Base-by-base conservation (phyloP, 352 stramenopile genomes). In the Blastocystis hominis region DNA sequence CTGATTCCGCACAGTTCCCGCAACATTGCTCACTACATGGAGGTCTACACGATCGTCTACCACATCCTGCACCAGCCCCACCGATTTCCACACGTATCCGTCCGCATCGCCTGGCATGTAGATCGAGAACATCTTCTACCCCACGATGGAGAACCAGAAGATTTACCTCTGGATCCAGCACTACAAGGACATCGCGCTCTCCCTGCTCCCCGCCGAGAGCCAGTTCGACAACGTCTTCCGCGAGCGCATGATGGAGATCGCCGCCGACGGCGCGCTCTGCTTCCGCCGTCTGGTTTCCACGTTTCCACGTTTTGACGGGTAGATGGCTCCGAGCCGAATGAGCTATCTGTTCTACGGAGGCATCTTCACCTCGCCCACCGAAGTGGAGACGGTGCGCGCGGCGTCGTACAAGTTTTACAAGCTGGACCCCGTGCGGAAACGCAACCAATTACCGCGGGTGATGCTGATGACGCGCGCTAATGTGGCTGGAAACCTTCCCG, bases 11-110 rank as follows among this genome's bases (percentile, higher is more conserved):
- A 86, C 53, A 76, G 59, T n/a, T 36, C 59, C 24, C 76, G 76
- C 44, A 86, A 86, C 44, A 86, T 86, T n/a, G 76, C 76, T 70
- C 76, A 86, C 63, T 86, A 76, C 53, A 86, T 86, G 59, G 76
- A 86, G 63, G 76, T 76, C 10, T 86, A 76, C 59, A 86, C 38
- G 40, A 54, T 76, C 63, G 68, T 86, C 61, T 76, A 76, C 40
- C 76, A 86, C 42, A 44, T 76, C 3, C 59, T 76, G 2, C 76
- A 86, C 30, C 63, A 76, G 30, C 76, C 76, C 3, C 59, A 86
- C 30, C 40, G 55, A 9, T 86, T 42, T 40, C 76, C 76, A 7
- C 55, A 20, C 42, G 76, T 86, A 46, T 6, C 24, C 3, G 20
- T 4, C 24, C 36, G 53, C 40, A 1, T n/a, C 10, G 3, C 0